Evolutionary conservation across 106 monocot species (phyloP), one percentile per base, ranked within the genome.

Genomic region (Ottelia alismoides): DNA sequence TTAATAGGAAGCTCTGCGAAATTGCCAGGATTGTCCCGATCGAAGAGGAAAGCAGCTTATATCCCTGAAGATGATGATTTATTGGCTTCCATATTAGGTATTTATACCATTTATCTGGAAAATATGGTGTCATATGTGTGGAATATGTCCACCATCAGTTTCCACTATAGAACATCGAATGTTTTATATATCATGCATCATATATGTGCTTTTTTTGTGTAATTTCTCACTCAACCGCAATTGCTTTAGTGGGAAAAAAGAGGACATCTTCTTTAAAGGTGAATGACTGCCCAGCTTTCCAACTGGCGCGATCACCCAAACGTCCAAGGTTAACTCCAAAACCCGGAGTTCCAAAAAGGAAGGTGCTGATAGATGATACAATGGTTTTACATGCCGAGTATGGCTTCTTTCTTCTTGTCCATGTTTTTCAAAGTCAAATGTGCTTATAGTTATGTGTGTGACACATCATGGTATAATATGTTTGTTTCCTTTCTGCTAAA

Each of bases 321-420:
- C 85, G 90, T 14, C 75, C 79, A 25, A 66, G 86, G 25, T 49
- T 68, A 65, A 62, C 53, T 22, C 19, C 74, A 2, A 88, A 45
- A 52, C 31, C 32, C 19, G 77, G 67, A 28, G 66, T 60, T 21
- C 70, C 65, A 19, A 99, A 82, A 52, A 79, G 90, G 56, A 99
- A 99, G 66, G 74, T 78, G 53, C 73, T 85, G 21, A 11, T 83
- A 48, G 98, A 99, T 75, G 98, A 99, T 77, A 52, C 82, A 31
- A 91, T 83, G 77, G 86, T 99, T 43, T 72, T 99, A 56, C 98
- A 90, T 77, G 89, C 98, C 44, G 98, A 99, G 98, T 99, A 83
- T 35, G 89, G 77, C 6, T 40, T 50, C 30, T 56, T 25, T n/a
- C n/a, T n/a, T n/a, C n/a, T n/a, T n/a, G n/a, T n/a, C n/a, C n/a